phyloP scores from a whole-genome alignment of 352 stramenopile genomes.

The Thalassiosira sp. region DNA sequence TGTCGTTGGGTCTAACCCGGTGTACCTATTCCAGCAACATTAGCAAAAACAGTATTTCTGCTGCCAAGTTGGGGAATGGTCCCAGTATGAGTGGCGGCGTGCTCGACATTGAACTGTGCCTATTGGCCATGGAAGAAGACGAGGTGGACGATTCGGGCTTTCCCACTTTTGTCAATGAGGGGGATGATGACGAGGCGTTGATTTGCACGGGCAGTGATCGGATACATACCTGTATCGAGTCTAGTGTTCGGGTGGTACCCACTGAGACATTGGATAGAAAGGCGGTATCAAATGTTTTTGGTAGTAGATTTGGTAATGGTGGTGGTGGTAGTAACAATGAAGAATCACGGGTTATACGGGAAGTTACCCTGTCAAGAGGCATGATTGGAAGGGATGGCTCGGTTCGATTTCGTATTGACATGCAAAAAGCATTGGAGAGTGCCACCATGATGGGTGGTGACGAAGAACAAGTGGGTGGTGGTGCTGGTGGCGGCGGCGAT shows the following conservation, averaged over 20 bases:
- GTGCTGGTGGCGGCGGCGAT: not conserved
- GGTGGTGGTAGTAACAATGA: not conserved
- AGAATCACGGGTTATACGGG: constrained; percentile 7
- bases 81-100: constrained; percentile 13
- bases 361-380: constrained; percentile 40
- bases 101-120: constrained; percentile 53
- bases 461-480: constrained; percentile 3
- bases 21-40: constrained; percentile 10
- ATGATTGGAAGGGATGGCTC: constrained; percentile 47
- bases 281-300: constrained; percentile 5
- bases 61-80: too few relatives aligned
- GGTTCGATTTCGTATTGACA: constrained; percentile 52
- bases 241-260: constrained; percentile 16
- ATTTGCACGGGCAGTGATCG: constrained; percentile 54
- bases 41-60: not conserved
- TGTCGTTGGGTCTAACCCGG: constrained; percentile 56
- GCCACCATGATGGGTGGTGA: constrained; percentile 2
- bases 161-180: constrained; percentile 44
- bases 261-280: constrained; percentile 2
- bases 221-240: constrained; percentile 47
- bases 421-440: constrained; percentile 23
- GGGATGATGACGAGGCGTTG: constrained; percentile 59
- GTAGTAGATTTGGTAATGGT: not conserved
- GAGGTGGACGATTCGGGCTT: constrained; percentile 66
- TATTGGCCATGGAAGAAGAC: constrained; percentile 68